Conservation (phyloP, 768 basidiomycete genomes). For the Boletus pseudopeckii region DNA sequence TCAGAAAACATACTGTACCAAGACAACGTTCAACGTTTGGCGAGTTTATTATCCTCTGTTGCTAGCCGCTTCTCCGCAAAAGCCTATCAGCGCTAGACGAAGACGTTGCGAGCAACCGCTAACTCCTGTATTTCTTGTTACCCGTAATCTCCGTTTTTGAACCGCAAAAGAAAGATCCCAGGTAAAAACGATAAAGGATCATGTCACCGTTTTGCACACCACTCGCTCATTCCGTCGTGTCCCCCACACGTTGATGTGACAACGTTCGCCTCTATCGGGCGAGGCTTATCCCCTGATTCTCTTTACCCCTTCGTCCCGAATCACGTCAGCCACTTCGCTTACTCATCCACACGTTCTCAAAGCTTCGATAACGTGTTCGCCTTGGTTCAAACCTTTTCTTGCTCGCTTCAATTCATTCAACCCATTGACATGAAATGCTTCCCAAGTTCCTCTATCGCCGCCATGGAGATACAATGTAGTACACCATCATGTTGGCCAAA, state of each 20-base stretch:
- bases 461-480: slow-evolving; percentile 19
- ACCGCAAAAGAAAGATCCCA: slow-evolving; percentile 17
- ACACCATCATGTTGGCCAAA: slow-evolving; percentile 2
- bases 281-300: slow-evolving; percentile 5
- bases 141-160: slow-evolving; percentile 34
- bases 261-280: slow-evolving; percentile 2
- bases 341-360: not conserved
- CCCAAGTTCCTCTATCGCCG: slow-evolving; percentile 25
- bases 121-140: slow-evolving; percentile 27
- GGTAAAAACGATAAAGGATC: slow-evolving; percentile 4
- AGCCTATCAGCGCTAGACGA: slow-evolving; percentile 33
- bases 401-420: slow-evolving; percentile 13
- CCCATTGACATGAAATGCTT: slow-evolving; percentile 7
- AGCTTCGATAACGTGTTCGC: slow-evolving; percentile 12
- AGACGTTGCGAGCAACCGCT: slow-evolving; percentile 20
- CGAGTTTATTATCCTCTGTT: slow-evolving; percentile 13
- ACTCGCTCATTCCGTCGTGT: slow-evolving; percentile 4
- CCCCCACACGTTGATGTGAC: slow-evolving; percentile 14
- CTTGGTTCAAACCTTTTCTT: slow-evolving; percentile 11
- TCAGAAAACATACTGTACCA: not conserved
- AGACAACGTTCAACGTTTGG: not conserved
- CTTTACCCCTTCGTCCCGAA: not conserved
- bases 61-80: slow-evolving; percentile 29
- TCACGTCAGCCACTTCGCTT: slow-evolving; percentile 8
- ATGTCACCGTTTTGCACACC: slow-evolving; percentile 8